A percentile compares a stretch with the other conserved stretches of the same genome.
Evolutionary conservation across 2,329 filamentous ascomycete genomes (phyloP).

Genomic region (Monosporascus cannonballus): DNA sequence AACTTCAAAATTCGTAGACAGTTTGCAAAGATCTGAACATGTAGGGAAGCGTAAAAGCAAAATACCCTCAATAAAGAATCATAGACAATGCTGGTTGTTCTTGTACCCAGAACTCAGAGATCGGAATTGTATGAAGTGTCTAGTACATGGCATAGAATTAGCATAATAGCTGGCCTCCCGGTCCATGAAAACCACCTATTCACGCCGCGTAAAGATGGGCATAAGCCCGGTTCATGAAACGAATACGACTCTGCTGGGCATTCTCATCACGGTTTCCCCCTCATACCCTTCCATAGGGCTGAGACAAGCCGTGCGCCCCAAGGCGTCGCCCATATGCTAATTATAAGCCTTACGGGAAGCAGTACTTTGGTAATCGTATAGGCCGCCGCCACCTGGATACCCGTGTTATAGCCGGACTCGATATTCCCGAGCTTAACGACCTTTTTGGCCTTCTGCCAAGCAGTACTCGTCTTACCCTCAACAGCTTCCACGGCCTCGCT

Average conservation of each 20-base stretch:
- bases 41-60: not conserved
- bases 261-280: slow-evolving; percentile 9
- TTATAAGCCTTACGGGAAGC: slow-evolving; percentile 67
- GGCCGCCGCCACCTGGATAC: slow-evolving; percentile 72
- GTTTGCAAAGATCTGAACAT: not conserved
- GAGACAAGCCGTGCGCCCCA: slow-evolving; percentile 75
- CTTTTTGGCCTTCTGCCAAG: slow-evolving; percentile 17
- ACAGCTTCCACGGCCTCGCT: slow-evolving; percentile 1
- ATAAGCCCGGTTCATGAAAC: too few species aligned
- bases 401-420: slow-evolving; percentile 41
- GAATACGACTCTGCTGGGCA: too few species aligned
- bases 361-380: slow-evolving; percentile 87
- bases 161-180: too few species aligned
- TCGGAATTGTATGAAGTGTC: too few species aligned
- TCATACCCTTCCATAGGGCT: slow-evolving; percentile 22
- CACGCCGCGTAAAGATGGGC: too few species aligned
- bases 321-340: slow-evolving; percentile 84
- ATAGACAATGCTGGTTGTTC: too few species aligned
- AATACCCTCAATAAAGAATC: not conserved
- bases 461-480: slow-evolving; percentile 10
- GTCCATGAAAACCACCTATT: too few species aligned
- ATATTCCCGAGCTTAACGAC: slow-evolving; percentile 22
- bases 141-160: too few species aligned
- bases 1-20: not conserved
- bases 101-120: too few species aligned